phyloP scores from a whole-genome alignment of 2,329 filamentous ascomycete species.

The Rhexocercosporidium sp. region DNA sequence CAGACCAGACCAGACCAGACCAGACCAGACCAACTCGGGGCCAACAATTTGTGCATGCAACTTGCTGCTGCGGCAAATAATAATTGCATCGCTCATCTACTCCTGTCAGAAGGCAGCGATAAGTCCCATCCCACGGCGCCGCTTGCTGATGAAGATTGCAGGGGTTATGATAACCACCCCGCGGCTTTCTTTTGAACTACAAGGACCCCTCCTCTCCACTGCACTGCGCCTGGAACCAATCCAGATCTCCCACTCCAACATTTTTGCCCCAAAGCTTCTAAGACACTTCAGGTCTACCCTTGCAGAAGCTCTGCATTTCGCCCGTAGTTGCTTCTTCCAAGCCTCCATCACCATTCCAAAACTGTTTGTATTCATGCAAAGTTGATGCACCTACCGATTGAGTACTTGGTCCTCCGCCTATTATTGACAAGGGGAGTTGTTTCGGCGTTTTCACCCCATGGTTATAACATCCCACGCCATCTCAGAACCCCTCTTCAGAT shows the following conservation, averaged over 20 bases:
- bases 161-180: slow-evolving; percentile 34
- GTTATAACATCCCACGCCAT: slow-evolving; percentile 32
- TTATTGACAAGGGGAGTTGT: slow-evolving; percentile 12
- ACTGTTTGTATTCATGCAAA: slow-evolving; percentile 16
- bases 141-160: slow-evolving; percentile 29
- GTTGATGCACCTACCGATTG: slow-evolving; percentile 12
- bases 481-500: slow-evolving; percentile 22
- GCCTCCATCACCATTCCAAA: not conserved
- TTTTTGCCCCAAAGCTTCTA: not conserved
- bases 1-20: not conserved
- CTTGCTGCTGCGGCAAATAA: not conserved
- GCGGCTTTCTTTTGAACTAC: slow-evolving; percentile 26
- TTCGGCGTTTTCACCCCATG: slow-evolving; percentile 12
- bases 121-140: slow-evolving; percentile 27
- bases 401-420: slow-evolving; percentile 4
- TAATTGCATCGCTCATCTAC: not conserved
- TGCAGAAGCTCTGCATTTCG: slow-evolving; percentile 21
- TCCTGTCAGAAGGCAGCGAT: slow-evolving; percentile 6
- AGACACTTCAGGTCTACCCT: slow-evolving; percentile 4
- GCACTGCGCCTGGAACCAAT: slow-evolving; percentile 7
- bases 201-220: slow-evolving; percentile 14
- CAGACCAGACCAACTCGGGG: not conserved
- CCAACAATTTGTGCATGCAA: not conserved
- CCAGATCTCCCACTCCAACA: not conserved
- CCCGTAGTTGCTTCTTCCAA: slow-evolving; percentile 19